Evolutionary conservation across 306 rosid genomes (phyloP), one percentile per base, ranked within the genome.

Genomic region (Glycine tomentella): DNA sequence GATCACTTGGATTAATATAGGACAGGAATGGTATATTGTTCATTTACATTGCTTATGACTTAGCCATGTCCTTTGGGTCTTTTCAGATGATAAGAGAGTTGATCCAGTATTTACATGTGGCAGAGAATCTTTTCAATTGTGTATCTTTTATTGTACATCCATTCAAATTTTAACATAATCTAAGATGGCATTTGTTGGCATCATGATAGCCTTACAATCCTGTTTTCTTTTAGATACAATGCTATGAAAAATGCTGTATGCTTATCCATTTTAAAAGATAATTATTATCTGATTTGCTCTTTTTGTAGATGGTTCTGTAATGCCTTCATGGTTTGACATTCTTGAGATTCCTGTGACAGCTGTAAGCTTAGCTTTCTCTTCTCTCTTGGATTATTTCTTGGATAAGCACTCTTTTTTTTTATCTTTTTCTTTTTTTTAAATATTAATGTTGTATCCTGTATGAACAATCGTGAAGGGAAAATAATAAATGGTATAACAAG

Each of bases 241-340:
- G 31, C 31, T 25, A 25, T 25, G 31, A 25, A 25, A 25, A 20
- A 25, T 25, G 31, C 31, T 25, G 31, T 25, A 25, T 25, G 62
- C 68, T 79, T 69, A 58, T 63, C 15, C 31, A 58, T 33, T 15
- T 69, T 15, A 45, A 45, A 74, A 13, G 87, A 92, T 25, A 25
- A 25, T 25, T 49, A 12, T 16, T 42, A 59, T 63, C 50, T 51
- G 57, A 42, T 63, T 79, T 76, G 33, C 52, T 86, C 77, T 76
- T 80, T 55, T 84, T 87, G 88, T 51, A 94, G 95, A 87, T 78
- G 97, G 97, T 78, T 51, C 85, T 12, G 82, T 85, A 46, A 92
- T 94, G 97, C 97, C 92, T 80, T 94, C 98, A 48, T 94, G 97
- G 97, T 94, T 92, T 86, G 98, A 94, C 88, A 86, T 90, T 78